Conservation (phyloP, 257 asterid genomes). For the Salvia rosmarinus region DNA sequence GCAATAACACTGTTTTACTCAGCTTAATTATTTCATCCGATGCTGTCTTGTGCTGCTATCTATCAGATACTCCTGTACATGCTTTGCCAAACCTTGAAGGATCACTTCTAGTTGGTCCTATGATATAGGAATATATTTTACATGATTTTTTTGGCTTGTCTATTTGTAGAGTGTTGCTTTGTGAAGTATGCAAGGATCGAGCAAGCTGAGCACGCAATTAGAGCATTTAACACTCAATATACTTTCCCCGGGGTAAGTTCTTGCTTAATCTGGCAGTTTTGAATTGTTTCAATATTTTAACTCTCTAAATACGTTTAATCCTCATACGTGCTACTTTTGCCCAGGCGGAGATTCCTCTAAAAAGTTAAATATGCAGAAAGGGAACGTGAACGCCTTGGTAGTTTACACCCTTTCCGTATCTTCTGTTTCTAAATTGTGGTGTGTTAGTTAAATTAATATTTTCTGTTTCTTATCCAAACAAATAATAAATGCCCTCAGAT, state of each 20-base stretch:
- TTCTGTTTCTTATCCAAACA: background rate
- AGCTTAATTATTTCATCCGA: conserved; percentile 5
- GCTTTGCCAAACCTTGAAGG: conserved; percentile 21
- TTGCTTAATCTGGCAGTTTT: conserved; percentile 5
- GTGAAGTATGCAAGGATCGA: conserved; percentile 75
- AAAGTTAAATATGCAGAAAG: conserved; percentile 77
- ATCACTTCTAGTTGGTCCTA: conserved; percentile 6
- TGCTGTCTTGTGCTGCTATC: conserved; percentile 19
- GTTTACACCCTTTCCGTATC: background rate
- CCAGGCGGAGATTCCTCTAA: conserved; percentile 64
- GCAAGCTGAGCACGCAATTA: conserved; percentile 81
- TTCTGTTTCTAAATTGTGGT: background rate
- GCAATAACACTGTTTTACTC: background rate
- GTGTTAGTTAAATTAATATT: background rate
- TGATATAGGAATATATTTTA: background rate
- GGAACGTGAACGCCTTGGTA: conserved; percentile 79
- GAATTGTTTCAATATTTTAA: conserved; percentile 7
- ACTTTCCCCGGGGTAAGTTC: conserved; percentile 85
- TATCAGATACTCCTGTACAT: background rate
- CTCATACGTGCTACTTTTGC: conserved; percentile 30
- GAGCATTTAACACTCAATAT: conserved; percentile 54
- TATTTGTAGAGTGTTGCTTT: conserved; percentile 72
- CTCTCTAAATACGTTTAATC: conserved; percentile 22
- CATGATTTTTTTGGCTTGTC: conserved; percentile 17
- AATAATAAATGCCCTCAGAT: background rate